These are phyloP conservation scores for Wickerhamiella cacticola DNA, from an alignment of 805 yeast species.

Conservation along the genomic window DNA sequence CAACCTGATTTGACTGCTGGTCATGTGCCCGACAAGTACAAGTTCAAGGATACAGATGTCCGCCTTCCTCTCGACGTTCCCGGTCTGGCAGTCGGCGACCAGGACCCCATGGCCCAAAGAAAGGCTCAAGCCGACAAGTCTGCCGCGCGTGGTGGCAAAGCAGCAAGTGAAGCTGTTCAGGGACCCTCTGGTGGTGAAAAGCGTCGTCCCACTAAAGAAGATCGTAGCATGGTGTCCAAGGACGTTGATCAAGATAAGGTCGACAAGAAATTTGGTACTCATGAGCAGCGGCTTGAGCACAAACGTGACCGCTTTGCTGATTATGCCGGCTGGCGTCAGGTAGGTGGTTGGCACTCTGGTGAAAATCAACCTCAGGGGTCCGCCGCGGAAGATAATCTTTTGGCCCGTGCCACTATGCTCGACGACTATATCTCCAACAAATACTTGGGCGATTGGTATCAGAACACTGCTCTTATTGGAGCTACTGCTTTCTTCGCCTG, in stretches of 20 bases:
- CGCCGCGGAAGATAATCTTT: constrained; percentile 53
- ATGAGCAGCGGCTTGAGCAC: constrained; percentile 27
- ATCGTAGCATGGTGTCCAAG: constrained; percentile 9
- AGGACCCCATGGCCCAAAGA: constrained; percentile 8
- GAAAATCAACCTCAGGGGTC: constrained; percentile 35
- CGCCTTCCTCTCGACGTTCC: constrained; percentile 21
- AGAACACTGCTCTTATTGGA: constrained; percentile 61
- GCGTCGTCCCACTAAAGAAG: constrained; percentile 10
- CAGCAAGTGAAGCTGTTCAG: background rate
- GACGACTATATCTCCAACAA: constrained; percentile 65
- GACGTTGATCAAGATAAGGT: constrained; percentile 13
- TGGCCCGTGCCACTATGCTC: constrained; percentile 56
- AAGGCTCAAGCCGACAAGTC: constrained; percentile 1
- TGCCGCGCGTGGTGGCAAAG: background rate
- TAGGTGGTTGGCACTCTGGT: constrained; percentile 68
- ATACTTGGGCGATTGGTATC: constrained; percentile 93
- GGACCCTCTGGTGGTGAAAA: constrained; percentile 9
- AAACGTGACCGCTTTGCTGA: constrained; percentile 47
- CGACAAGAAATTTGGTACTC: constrained; percentile 17
- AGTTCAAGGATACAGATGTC: constrained; percentile 9
- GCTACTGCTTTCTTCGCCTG: constrained; percentile 63
- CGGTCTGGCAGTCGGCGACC: constrained; percentile 20
- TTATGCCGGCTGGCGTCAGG: constrained; percentile 88
- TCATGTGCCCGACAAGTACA: constrained; percentile 8
- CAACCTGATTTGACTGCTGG: background rate